Evolutionary conservation across 164 flowering plant genomes (phyloP).

Genomic region (Stephania cephalantha): DNA sequence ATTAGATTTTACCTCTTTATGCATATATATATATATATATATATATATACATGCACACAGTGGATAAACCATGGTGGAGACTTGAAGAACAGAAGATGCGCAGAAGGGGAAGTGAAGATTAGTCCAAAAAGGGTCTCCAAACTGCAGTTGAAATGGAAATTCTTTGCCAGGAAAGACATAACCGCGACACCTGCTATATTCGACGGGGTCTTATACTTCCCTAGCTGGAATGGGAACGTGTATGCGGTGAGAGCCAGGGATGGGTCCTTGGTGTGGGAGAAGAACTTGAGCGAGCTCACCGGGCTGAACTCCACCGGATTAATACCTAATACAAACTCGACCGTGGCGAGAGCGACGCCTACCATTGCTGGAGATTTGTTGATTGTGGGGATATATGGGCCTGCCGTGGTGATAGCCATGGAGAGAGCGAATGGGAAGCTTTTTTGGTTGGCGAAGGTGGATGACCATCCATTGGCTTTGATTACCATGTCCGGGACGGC

Average conservation of each 20-base stretch:
- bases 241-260: constrained; percentile 35
- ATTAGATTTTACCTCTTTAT: not conserved
- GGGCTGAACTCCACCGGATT: constrained; percentile 24
- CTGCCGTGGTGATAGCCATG: constrained; percentile 40
- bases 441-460: constrained; percentile 31
- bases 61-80: constrained; percentile 52
- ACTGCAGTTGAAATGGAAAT: constrained; percentile 35
- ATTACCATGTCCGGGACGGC: constrained; percentile 38
- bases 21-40: not conserved
- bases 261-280: constrained; percentile 40
- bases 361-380: constrained; percentile 31
- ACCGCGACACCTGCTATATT: constrained; percentile 45
- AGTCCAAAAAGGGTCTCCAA: constrained; percentile 18
- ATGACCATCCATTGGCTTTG: constrained; percentile 11
- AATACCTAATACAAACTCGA: constrained; percentile 19
- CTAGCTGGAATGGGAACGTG: constrained; percentile 43
- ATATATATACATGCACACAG: constrained; percentile 12
- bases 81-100: constrained; percentile 29
- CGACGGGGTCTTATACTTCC: constrained; percentile 35
- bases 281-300: constrained; percentile 27
- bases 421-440: constrained; percentile 23
- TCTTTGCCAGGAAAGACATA: constrained; percentile 38
- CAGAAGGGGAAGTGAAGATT: constrained; percentile 23
- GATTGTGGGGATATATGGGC: constrained; percentile 42
- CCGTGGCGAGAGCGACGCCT: constrained; percentile 38